phyloP scores from a whole-genome alignment of 2,329 filamentous ascomycete genomes.

The Exserohilum turcica region DNA sequence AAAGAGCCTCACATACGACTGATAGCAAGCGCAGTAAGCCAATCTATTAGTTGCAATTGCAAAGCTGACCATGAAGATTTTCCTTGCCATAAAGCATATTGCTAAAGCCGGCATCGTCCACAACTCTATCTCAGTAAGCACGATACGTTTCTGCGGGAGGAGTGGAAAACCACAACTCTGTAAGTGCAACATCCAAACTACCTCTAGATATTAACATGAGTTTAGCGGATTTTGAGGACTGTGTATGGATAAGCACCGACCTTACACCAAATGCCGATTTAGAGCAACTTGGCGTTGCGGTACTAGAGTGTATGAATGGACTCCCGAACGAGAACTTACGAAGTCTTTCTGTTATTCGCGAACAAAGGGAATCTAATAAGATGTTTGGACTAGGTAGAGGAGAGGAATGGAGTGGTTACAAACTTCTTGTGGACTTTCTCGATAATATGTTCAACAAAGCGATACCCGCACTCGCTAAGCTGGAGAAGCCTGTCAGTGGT shows the following conservation, averaged over 20 bases:
- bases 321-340: neutral
- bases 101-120: neutral
- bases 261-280: neutral
- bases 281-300: neutral
- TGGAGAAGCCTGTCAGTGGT: neutral
- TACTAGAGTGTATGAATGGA: conserved; percentile 3
- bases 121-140: neutral
- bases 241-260: neutral
- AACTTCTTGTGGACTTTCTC: conserved; percentile 2
- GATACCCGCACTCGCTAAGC: neutral
- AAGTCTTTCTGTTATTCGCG: neutral
- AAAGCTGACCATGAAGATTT: neutral
- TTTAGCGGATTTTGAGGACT: neutral
- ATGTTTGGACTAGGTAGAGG: neutral
- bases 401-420: neutral
- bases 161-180: conserved; percentile 1
- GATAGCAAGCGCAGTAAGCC: conserved; percentile 2
- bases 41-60: neutral
- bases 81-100: conserved; percentile 1
- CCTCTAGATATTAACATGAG: neutral
- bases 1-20: neutral
- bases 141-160: neutral
- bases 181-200: neutral
- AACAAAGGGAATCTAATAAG: neutral
- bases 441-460: neutral